phyloP scores from a whole-genome alignment of 2,329 filamentous ascomycete genomes.

The Monosporascus cannonballus region DNA sequence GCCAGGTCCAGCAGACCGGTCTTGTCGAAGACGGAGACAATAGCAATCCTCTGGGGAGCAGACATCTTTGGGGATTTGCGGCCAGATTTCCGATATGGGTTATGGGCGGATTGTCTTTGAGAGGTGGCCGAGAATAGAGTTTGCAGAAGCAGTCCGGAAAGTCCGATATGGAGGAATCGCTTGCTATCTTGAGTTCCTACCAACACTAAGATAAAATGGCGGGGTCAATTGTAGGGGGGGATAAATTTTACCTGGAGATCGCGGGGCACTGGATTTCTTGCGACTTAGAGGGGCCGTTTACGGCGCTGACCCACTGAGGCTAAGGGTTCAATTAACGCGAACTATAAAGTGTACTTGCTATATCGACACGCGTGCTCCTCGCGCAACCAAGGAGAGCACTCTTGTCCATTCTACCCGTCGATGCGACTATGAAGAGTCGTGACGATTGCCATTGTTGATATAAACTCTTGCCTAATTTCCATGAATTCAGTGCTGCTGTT shows the following conservation, averaged over 20 bases:
- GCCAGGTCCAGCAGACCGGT: slow-evolving; percentile 88
- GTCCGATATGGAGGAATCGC: neutral
- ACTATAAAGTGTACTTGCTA: neutral
- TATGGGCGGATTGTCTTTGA: neutral
- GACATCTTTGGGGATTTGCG: slow-evolving; percentile 23
- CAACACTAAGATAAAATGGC: neutral
- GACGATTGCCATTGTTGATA: neutral
- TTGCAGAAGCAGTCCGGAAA: neutral
- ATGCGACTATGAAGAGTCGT: neutral
- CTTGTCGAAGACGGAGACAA: slow-evolving; percentile 98
- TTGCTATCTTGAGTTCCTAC: too few relatives aligned
- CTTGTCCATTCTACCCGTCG: neutral
- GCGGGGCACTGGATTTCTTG: neutral
- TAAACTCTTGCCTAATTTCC: neutral
- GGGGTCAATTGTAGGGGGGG: neutral
- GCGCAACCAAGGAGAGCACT: neutral
- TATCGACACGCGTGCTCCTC: neutral
- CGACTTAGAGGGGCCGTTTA: neutral
- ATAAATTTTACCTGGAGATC: neutral
- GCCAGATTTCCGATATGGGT: neutral
- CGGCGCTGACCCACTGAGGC: neutral
- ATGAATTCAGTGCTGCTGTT: too few relatives aligned
- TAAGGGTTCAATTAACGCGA: neutral
- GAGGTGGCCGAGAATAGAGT: neutral
- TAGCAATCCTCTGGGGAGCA: slow-evolving; percentile 60